phyloP scores from a whole-genome alignment of 192 early-diverging fungal genomes.

The Diversispora epigaea region DNA sequence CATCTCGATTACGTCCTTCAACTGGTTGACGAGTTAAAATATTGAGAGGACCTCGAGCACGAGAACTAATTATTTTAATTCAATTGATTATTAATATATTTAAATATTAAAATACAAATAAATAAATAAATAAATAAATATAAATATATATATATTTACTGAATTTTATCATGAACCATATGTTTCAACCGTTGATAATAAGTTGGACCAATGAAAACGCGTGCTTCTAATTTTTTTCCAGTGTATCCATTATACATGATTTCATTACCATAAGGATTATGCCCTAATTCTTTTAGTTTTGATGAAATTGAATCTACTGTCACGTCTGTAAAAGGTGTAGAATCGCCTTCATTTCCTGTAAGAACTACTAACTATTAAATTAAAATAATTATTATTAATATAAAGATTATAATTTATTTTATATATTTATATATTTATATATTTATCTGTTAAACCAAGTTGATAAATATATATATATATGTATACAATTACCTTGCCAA shows the following conservation, averaged over 20 bases:
- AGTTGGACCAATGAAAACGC: conserved; percentile 95
- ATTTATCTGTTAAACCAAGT: background rate
- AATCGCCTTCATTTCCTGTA: conserved; percentile 94
- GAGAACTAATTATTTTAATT: conserved; percentile 45
- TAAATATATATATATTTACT: conserved; percentile 50
- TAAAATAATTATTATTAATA: background rate
- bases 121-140: too few relatives aligned
- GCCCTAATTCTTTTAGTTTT: conserved; percentile 72
- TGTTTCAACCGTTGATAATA: conserved; percentile 99
- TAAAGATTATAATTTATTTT: background rate
- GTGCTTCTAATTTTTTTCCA: conserved; percentile 88
- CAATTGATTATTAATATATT: background rate
- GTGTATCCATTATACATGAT: conserved; percentile 99
- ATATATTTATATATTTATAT: background rate
- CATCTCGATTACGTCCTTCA: conserved; percentile 95
- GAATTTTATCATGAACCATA: conserved; percentile 99
- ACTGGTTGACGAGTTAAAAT: conserved; percentile 98
- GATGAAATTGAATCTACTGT: conserved; percentile 93
- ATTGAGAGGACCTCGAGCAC: conserved; percentile 95
- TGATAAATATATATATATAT: too few relatives aligned
- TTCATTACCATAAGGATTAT: conserved; percentile 95
- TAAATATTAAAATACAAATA: background rate
- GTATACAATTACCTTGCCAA: conserved; percentile 87
- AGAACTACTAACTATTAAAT: conserved; percentile 66
- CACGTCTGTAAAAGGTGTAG: conserved; percentile 97